Evolutionary conservation across 2,329 filamentous ascomycete species (phyloP), one percentile per base, ranked within the genome.

Genomic region (Claviceps purpurea): DNA sequence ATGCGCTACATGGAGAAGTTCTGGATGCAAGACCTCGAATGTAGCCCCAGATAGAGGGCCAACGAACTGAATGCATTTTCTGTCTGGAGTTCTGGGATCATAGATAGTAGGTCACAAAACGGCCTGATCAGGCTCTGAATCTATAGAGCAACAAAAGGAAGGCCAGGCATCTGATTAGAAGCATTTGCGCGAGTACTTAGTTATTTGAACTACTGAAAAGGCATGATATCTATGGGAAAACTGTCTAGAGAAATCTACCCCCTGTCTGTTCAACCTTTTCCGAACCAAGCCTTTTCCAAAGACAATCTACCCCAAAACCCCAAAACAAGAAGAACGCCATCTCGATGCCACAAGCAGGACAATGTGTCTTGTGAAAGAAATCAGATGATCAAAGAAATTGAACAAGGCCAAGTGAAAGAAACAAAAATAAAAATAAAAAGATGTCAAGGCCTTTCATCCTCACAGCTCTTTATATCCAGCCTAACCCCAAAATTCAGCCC

Each of bases 401-500:
- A 1, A 14, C 48, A 5, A 18, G 16, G 39, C 5, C 39, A 40
- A 42, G 11, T 18, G 18, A 42, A 18, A 42, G n/a, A 13, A 34
- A 18, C 18, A 46, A 10, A 34, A 34, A 24, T 2, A 13, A 20
- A 7, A 46, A n/a, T n/a, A 18, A 18, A 34, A 34, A 34, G 16
- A 16, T 37, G 26, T 46, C 18, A 13, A 18, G 34, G 10, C 10
- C 30, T 34, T 34, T 22, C 43, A 40, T 37, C 50, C 30, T 47
- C 43, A 13, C 20, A 24, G 34, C 30, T 38, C 6, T 37, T n/a
- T n/a, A 11, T 37, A 38, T 2, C 10, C 30, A 14, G 13, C 26
- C 6, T 2, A 7, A 5, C 13, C 20, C 37, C 20, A 8, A 47
- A 16, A n/a, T 54, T 54, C 55, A 65, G 11, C 51, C 71, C 55